Evolutionary conservation across 139 green algal species (phyloP).

Genomic region (Tetradesmus lagerheimii): DNA sequence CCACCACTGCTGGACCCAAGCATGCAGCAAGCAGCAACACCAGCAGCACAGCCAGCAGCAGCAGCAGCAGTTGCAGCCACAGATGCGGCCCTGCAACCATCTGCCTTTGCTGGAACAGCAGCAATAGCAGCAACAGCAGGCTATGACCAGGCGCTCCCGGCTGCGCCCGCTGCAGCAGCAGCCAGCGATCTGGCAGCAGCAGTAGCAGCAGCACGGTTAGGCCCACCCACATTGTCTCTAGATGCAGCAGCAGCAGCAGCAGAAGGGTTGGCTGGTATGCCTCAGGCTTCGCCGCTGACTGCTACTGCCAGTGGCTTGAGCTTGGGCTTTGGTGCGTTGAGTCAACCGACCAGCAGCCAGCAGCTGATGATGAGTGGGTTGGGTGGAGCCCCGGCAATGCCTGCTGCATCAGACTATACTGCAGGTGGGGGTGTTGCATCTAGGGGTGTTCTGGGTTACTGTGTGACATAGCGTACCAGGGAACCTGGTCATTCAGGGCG

Average conservation of each 20-base stretch:
- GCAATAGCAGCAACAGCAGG: background rate
- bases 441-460: background rate
- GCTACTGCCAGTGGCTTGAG: background rate
- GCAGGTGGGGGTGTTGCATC: background rate
- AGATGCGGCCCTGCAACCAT: background rate
- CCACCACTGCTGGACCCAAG: background rate
- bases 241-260: slow-evolving; percentile 15
- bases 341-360: slow-evolving; percentile 3
- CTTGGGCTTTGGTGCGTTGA: background rate
- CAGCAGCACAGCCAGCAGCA: slow-evolving; percentile 15
- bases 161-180: background rate
- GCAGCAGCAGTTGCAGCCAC: background rate
- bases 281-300: background rate
- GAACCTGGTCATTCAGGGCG: no score
- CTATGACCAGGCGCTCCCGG: background rate
- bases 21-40: slow-evolving; percentile 7
- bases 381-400: background rate
- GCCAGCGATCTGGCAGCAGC: background rate
- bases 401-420: background rate
- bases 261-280: background rate
- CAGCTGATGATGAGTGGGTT: background rate
- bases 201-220: background rate
- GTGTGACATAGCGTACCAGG: no score
- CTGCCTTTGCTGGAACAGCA: slow-evolving; percentile 5
- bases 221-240: background rate